Evolutionary conservation across 176 grass and related monocot species (phyloP), one percentile per base, ranked within the genome.

Genomic region (Echinochloa phyllopogon): DNA sequence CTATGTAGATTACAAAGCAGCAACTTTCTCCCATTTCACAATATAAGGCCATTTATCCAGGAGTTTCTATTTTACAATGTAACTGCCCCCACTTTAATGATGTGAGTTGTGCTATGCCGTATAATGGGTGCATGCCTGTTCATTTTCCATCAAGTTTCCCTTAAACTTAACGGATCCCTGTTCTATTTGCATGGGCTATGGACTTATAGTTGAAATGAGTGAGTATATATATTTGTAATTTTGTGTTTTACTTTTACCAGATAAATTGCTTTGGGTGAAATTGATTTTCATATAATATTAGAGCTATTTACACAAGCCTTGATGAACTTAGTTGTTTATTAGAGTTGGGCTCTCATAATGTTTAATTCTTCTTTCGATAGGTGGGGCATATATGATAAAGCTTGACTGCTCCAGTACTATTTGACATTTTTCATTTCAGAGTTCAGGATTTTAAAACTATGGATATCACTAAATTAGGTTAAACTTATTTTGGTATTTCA

Each of bases 281-380:
- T 72, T 66, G 4, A n/a, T 66, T 85, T 84, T 61, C 74, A 51
- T 61, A 33, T 67, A 79, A 9, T 38, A 45, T 62, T 61, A 82
- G 60, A 85, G 75, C 24, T 53, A 38, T 71, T 52, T 75, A 53
- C 24, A 57, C 6, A 77, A 44, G 65, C 18, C 18, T 71, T 76
- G 27, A 25, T 61, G 42, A 9, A 5, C 61, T 37, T 16, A 62
- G 20, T 72, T 82, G 47, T 86, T 57, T 64, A 45, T 52, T 80
- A 41, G 36, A 89, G 27, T 69, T 76, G 21, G 58, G 23, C 25
- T 33, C 47, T 38, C 43, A 71, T 5, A 42, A 48, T 59, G 45
- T 78, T 72, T 4, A 47, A 27, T 69, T 59, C 8, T 66, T 89
- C 42, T 81, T 81, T 52, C 4, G 29, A 27, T 76, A 6, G 25